Evolutionary conservation across 1,284 basidiomycete genomes (phyloP), one percentile per base, ranked within the genome.

Genomic region (Coriolopsis trogii): DNA sequence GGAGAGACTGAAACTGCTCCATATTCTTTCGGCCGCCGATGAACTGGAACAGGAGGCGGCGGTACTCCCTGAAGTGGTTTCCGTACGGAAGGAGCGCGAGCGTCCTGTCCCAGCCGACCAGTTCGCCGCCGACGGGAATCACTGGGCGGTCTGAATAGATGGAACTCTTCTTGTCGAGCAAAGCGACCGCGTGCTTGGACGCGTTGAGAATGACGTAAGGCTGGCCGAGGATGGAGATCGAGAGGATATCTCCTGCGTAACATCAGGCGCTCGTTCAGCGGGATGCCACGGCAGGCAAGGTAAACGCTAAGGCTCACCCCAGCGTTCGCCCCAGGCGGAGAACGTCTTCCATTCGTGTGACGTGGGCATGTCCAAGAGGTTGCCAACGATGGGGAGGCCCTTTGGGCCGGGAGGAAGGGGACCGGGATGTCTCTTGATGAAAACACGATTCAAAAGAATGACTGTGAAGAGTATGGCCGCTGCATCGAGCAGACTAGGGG

Each of bases 131-230:
- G 63, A 73, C 67, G 6, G 54, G 46, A 39, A 71, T 53, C 26
- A 71, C 68, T 0, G 87, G 85, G n/a, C 87, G 78, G 59, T 85
- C 83, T 6, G 87, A 87, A 66, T 87, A 88, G 45, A 81, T 79
- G n/a, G 78, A 70, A 50, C 81, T 82, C 61, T 84, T 82, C 69
- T 82, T 85, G 64, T 88, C 84, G 40, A 89, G 74, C 67, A 89
- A 73, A 36, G 84, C 83, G 43, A 71, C 61, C 3, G 84, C 82
- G 25, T 72, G 63, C 59, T 79, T 71, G 7, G 73, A 69, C 8
- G 78, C 81, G 65, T 85, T 86, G 28, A 89, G 63, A 43, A 88
- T 72, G 41, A 89, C 65, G 28, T 86, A 70, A 31, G 80, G 73
- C 54, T 85, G 83, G 1, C 85, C 85, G 15, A 87, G 68, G 28